phyloP scores from a whole-genome alignment of 2,329 filamentous ascomycete genomes.

The Emericellopsis cladophorae region DNA sequence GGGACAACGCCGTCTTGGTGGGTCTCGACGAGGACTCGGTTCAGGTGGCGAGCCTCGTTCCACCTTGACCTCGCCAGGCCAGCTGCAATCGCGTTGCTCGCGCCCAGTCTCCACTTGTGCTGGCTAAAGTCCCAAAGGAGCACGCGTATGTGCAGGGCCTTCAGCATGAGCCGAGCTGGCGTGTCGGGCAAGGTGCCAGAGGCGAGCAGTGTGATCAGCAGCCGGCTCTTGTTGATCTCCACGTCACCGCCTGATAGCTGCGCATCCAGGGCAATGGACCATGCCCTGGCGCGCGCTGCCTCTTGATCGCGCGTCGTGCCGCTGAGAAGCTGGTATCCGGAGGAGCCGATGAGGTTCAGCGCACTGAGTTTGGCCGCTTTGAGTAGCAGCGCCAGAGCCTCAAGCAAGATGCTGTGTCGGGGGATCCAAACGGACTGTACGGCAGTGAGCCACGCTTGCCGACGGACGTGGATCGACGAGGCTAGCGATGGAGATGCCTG shows the following conservation, averaged over 20 bases:
- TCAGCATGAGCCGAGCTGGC: conserved; percentile 75
- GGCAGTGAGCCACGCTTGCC: conserved; percentile 84
- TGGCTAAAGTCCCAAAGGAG: conserved; percentile 69
- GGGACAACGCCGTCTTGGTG: conserved; percentile 27
- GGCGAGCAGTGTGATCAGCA: conserved; percentile 76
- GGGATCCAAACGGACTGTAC: conserved; percentile 90
- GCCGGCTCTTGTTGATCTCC: conserved; percentile 76
- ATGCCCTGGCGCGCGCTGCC: conserved; percentile 74
- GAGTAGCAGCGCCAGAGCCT: conserved; percentile 65
- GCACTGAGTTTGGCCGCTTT: conserved; percentile 76
- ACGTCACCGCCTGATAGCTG: conserved; percentile 84
- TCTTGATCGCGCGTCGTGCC: conserved; percentile 78
- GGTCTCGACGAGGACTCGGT: conserved; percentile 30
- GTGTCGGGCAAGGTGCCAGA: conserved; percentile 79
- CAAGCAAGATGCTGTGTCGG: conserved; percentile 72
- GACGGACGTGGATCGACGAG: conserved; percentile 73
- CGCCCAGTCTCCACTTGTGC: conserved; percentile 48
- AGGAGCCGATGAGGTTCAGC: conserved; percentile 63
- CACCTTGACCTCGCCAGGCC: conserved; percentile 66
- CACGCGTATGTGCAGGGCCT: conserved; percentile 82
- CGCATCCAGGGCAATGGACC: conserved; percentile 86
- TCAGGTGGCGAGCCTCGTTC: conserved; percentile 63
- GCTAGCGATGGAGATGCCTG: conserved; percentile 56
- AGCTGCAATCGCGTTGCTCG: conserved; percentile 57
- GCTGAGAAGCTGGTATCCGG: conserved; percentile 66